phyloP scores from a whole-genome alignment of 1,284 basidiomycete genomes.

The Marasmius oreades region DNA sequence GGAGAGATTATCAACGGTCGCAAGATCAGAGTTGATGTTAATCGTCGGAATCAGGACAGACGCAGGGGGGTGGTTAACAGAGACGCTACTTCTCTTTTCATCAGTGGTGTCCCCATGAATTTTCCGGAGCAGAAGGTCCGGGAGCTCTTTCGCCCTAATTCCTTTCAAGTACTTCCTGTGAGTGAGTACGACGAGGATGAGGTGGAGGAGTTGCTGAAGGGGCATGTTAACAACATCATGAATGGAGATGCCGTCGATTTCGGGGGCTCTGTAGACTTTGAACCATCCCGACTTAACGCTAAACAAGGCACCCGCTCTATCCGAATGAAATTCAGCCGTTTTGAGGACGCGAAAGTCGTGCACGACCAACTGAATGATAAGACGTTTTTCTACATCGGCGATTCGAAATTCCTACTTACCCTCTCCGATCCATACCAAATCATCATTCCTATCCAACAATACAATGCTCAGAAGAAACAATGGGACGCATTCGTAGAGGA shows the following conservation, averaged over 20 bases:
- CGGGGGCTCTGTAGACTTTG: slow-evolving; percentile 2
- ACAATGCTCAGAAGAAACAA: slow-evolving; percentile 41
- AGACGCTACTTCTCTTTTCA: slow-evolving; percentile 30
- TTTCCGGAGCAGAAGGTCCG: slow-evolving; percentile 18
- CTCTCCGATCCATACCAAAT: slow-evolving; percentile 47
- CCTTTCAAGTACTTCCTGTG: slow-evolving; percentile 12
- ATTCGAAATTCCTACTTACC: slow-evolving; percentile 28
- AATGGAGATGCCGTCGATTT: not conserved
- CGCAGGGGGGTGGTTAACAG: slow-evolving; percentile 22
- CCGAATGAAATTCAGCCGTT: slow-evolving; percentile 40
- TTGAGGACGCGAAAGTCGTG: slow-evolving; percentile 42
- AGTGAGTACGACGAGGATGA: slow-evolving; percentile 15
- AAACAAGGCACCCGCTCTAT: slow-evolving; percentile 27
- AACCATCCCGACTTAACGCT: slow-evolving; percentile 6
- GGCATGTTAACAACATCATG: slow-evolving; percentile 1
- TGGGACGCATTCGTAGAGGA: slow-evolving; percentile 40
- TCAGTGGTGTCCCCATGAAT: slow-evolving; percentile 27
- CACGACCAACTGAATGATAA: slow-evolving; percentile 28
- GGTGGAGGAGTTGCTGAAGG: not conserved
- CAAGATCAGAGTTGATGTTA: slow-evolving; percentile 39
- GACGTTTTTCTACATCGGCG: slow-evolving; percentile 24
- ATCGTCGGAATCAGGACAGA: slow-evolving; percentile 20
- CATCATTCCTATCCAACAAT: slow-evolving; percentile 43
- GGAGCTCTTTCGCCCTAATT: slow-evolving; percentile 13
- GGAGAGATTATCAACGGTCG: slow-evolving; percentile 30